Evolutionary conservation across 805 yeast species (phyloP).

Genomic region (Metschnikowia cubensis): DNA sequence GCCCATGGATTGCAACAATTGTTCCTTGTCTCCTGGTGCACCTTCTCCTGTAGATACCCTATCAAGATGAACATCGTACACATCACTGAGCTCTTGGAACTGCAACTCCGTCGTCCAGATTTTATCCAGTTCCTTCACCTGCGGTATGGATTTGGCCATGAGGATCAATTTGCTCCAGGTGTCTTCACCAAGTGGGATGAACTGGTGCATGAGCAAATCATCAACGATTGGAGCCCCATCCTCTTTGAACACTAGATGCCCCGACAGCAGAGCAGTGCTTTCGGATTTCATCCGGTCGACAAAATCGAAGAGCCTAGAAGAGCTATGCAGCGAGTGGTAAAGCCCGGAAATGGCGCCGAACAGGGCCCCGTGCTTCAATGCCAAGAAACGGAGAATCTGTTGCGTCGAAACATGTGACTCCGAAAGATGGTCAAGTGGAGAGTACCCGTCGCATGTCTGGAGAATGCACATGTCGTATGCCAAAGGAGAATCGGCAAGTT

Average conservation of each 20-base stretch:
- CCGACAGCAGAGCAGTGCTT: background rate
- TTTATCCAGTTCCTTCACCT: slow-evolving; percentile 4
- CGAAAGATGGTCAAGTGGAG: slow-evolving; percentile 19
- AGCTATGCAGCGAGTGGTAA: slow-evolving; percentile 15
- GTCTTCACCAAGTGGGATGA: slow-evolving; percentile 51
- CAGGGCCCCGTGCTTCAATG: slow-evolving; percentile 29
- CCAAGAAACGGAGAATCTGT: slow-evolving; percentile 32
- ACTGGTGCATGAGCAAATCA: slow-evolving; percentile 16
- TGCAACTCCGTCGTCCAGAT: slow-evolving; percentile 14
- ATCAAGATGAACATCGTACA: slow-evolving; percentile 13
- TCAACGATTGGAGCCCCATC: slow-evolving; percentile 5
- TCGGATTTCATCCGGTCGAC: slow-evolving; percentile 5
- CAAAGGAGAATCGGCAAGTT: slow-evolving; percentile 25
- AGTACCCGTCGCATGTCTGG: slow-evolving; percentile 12
- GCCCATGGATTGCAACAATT: background rate
- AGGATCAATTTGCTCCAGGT: slow-evolving; percentile 47
- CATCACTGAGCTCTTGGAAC: slow-evolving; percentile 15
- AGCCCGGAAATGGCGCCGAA: slow-evolving; percentile 18
- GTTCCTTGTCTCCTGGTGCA: too few species aligned
- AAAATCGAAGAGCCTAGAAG: slow-evolving; percentile 5
- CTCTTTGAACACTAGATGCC: slow-evolving; percentile 5
- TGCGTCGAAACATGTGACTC: slow-evolving; percentile 26
- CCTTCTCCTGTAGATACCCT: background rate
- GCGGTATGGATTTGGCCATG: slow-evolving; percentile 24
- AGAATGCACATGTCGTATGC: slow-evolving; percentile 19